phyloP scores from a whole-genome alignment of 192 early-diverging fungal genomes.

The Polychytrium aggregatum region DNA sequence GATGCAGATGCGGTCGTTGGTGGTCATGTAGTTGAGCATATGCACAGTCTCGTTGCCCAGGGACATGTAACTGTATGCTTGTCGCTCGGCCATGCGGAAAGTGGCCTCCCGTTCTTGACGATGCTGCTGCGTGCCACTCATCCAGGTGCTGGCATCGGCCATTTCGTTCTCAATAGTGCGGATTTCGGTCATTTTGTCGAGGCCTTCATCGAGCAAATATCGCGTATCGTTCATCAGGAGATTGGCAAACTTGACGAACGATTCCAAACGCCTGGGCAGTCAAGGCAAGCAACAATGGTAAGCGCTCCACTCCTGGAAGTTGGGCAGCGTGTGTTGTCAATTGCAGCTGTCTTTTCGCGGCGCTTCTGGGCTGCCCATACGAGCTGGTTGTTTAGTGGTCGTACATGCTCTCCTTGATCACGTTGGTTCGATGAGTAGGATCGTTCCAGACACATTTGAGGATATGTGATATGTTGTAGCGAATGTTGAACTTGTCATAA shows the following conservation, averaged over 20 bases:
- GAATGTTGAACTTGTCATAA: slow-evolving; percentile 97
- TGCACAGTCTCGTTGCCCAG: slow-evolving; percentile 88
- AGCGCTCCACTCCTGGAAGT: neutral
- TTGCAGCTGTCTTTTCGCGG: too few species aligned
- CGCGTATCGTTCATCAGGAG: slow-evolving; percentile 93
- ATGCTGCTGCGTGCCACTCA: slow-evolving; percentile 29
- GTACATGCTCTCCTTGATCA: slow-evolving; percentile 49
- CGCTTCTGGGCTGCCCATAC: too few species aligned
- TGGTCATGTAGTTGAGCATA: slow-evolving; percentile 78
- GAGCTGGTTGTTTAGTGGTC: too few species aligned
- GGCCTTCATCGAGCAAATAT: slow-evolving; percentile 85
- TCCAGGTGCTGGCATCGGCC: slow-evolving; percentile 41
- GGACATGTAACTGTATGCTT: slow-evolving; percentile 73
- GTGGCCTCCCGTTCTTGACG: slow-evolving; percentile 51
- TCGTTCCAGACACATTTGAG: slow-evolving; percentile 73
- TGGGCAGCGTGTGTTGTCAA: neutral
- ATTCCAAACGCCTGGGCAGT: slow-evolving; percentile 41
- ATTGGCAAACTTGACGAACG: slow-evolving; percentile 81
- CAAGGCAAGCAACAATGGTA: neutral
- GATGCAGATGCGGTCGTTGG: slow-evolving; percentile 50
- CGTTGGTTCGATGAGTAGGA: slow-evolving; percentile 52
- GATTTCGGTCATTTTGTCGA: slow-evolving; percentile 79
- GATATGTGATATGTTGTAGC: slow-evolving; percentile 90
- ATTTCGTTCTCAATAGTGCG: slow-evolving; percentile 71
- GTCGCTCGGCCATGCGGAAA: slow-evolving; percentile 61